Evolutionary conservation across 139 green algal species (phyloP).

Genomic region (Haematococcus sp.): DNA sequence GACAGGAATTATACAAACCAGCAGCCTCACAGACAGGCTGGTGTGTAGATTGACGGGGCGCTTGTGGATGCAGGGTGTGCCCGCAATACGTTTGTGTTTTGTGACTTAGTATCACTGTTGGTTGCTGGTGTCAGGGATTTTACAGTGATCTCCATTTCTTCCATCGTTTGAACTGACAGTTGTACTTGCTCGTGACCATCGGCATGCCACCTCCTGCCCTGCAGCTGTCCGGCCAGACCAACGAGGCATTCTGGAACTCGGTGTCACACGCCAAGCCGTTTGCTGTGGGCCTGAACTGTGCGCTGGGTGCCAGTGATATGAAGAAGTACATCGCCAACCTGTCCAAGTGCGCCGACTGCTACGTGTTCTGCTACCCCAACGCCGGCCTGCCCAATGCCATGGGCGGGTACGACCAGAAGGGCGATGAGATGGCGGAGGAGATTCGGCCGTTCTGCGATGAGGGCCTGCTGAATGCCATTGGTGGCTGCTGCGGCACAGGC

Average conservation of each 20-base stretch:
- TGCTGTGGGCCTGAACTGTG: constrained; percentile 96
- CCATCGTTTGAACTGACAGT: no score
- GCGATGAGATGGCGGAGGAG: constrained; percentile 86
- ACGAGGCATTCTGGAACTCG: constrained; percentile 98
- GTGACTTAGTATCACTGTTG: no score
- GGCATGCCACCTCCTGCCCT: background rate
- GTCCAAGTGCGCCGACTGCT: constrained; percentile 84
- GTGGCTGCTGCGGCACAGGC: constrained; percentile 92
- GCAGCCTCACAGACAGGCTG: no score
- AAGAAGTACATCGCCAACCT: constrained; percentile 93
- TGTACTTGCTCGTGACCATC: no score
- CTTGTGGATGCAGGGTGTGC: no score
- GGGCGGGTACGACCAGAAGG: constrained; percentile 96
- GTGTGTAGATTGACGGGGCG: no score
- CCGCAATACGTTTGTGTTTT: no score
- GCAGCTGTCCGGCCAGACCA: constrained; percentile 91
- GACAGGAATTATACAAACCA: no score
- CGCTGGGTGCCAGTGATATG: constrained; percentile 95
- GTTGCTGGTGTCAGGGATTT: no score
- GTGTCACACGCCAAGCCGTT: constrained; percentile 88
- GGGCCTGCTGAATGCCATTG: constrained; percentile 89
- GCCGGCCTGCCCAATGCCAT: constrained; percentile 95
- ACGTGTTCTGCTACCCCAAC: constrained; percentile 97
- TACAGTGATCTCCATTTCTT: no score
- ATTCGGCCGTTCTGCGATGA: constrained; percentile 80